Base-by-base conservation (phyloP, 495 filamentous ascomycete genomes). In the Penicillium salamii region DNA sequence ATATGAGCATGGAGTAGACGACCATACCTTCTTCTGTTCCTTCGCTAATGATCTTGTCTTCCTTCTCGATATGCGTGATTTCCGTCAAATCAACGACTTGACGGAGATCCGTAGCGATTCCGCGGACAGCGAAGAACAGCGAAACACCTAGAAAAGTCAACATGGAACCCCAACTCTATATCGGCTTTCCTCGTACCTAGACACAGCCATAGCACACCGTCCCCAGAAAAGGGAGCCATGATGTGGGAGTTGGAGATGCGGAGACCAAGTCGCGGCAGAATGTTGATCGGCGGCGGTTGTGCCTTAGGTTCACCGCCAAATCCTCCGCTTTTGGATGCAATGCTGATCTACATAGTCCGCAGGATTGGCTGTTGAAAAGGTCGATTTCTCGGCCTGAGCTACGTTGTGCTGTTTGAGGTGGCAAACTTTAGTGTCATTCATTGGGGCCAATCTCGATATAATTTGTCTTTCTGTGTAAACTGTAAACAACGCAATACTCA, bases 21-120 rank as follows among this genome's bases (percentile, higher is more conserved):
- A 17, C 13, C 59, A 13, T 38, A 76, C 75, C 74, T 56, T 78
- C 71, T 57, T 77, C 77, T 13, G 72, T 76, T 34, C 70, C 70
- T 46, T 75, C 69, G 51, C 65, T 72, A 17, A 74, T 72, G 45
- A 73, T 70, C 46, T 67, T 70, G 31, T 75, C 69, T 41, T 72
- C 67, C 32, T 68, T 71, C 15, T 76, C 71, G n/a, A 66, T 56
- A 41, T 69, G 61, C 46, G 71, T 77, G 47, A 80, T 70, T 59
- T 78, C 67, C 14, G 75, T 76, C 49, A 76, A 61, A 49, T 72
- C 65, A 43, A 72, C 70, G 43, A 79, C 70, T 54, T 62, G 68
- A 32, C 65, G 62, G 18, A 80, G 67, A 49, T 79, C 70, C 17
- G 56, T 62, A 14, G 66, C 66, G 37, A 78, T 72, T n/a, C 67